phyloP scores from a whole-genome alignment of 1,284 basidiomycete species.

The Waitea zeae region DNA sequence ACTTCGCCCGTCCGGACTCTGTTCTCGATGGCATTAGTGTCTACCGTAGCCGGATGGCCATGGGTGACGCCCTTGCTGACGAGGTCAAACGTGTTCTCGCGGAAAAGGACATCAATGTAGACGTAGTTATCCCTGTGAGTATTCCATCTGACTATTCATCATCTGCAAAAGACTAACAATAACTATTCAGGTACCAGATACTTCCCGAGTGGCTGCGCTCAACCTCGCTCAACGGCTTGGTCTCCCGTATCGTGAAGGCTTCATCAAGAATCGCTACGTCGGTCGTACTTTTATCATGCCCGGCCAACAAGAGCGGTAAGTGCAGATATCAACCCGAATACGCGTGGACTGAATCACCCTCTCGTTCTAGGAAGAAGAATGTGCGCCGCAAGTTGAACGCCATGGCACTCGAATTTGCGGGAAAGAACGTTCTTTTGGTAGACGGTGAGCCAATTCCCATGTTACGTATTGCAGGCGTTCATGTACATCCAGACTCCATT shows the following conservation, averaged over 20 bases:
- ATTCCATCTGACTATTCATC: constrained; percentile 1
- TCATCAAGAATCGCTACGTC: constrained; percentile 98
- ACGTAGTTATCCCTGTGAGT: constrained; percentile 91
- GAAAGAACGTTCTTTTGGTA: constrained; percentile 89
- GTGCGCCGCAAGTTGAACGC: constrained; percentile 95
- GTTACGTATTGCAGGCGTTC: not conserved
- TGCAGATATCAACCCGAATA: not conserved
- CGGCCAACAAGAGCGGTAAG: constrained; percentile 79
- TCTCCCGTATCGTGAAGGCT: constrained; percentile 94
- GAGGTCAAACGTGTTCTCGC: constrained; percentile 68
- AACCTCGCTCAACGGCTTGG: constrained; percentile 86
- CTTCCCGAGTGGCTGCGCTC: constrained; percentile 88
- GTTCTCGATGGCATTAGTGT: constrained; percentile 96
- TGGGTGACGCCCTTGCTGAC: constrained; percentile 92
- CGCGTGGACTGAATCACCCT: not conserved
- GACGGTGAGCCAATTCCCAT: constrained; percentile 45
- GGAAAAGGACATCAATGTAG: constrained; percentile 55
- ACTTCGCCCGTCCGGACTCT: constrained; percentile 96
- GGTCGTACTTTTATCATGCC: constrained; percentile 99
- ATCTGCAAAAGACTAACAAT: constrained; percentile 2
- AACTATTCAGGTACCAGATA: constrained; percentile 68
- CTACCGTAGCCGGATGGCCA: constrained; percentile 96
- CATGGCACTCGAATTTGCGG: constrained; percentile 96
- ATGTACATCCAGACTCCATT: constrained; percentile 63
- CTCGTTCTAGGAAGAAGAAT: constrained; percentile 65